Conservation (phyloP, 2,329 filamentous ascomycete genomes). For the Penicillium sp. region DNA sequence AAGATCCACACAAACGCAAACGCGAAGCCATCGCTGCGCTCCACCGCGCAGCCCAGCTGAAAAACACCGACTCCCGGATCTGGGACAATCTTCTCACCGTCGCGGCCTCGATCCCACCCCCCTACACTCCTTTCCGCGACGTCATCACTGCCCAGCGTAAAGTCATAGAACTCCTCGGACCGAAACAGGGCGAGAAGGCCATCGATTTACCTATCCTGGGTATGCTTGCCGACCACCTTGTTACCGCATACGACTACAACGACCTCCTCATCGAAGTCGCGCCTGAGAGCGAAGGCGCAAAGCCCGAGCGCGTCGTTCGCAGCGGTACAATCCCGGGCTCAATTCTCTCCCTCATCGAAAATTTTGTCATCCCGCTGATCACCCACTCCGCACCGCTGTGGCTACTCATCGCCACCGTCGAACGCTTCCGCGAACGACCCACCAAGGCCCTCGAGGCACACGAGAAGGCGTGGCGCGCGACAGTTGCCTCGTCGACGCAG, state of each 20-base stretch:
- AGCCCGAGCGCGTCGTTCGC: slow-evolving; percentile 44
- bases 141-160: slow-evolving; percentile 75
- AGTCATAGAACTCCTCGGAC: slow-evolving; percentile 74
- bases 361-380: slow-evolving; percentile 78
- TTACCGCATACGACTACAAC: slow-evolving; percentile 53
- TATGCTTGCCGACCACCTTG: slow-evolving; percentile 73
- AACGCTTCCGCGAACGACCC: slow-evolving; percentile 74
- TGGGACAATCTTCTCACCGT: slow-evolving; percentile 97
- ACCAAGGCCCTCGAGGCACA: slow-evolving; percentile 77
- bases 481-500: slow-evolving; percentile 53
- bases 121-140: slow-evolving; percentile 68
- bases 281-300: slow-evolving; percentile 14
- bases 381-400: slow-evolving; percentile 79
- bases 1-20: slow-evolving; percentile 66
- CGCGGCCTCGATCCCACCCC: slow-evolving; percentile 75
- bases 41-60: slow-evolving; percentile 82
- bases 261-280: slow-evolving; percentile 40
- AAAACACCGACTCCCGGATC: slow-evolving; percentile 86
- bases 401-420: slow-evolving; percentile 72
- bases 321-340: slow-evolving; percentile 57
- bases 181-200: slow-evolving; percentile 72
- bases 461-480: slow-evolving; percentile 86
- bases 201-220: slow-evolving; percentile 76
- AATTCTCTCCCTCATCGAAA: slow-evolving; percentile 75
- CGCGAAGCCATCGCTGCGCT: slow-evolving; percentile 81